Base-by-base conservation (phyloP, 495 filamentous ascomycete species). In the Glarea lozoyensis region DNA sequence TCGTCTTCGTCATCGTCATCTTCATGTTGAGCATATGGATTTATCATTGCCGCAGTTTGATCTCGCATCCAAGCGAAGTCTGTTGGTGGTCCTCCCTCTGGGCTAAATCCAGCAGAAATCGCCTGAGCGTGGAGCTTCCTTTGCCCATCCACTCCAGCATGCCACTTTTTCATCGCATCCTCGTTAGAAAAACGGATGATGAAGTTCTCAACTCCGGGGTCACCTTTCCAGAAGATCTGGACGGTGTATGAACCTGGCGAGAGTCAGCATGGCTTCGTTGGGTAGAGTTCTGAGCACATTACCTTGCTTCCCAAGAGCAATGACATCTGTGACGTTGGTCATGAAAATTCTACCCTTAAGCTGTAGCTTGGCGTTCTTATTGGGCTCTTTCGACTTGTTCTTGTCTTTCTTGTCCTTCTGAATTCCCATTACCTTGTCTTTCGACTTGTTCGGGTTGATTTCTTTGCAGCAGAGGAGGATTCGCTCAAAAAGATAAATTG, bases 401-500 rank as follows among this genome's bases (percentile, higher is more conserved):
- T 75, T 79, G 60, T 80, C 76, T 42, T 79, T 74, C 35, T 78
- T 66, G 1, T 83, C 73, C 59, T 86, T 88, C 59, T 77, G 82
- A 48, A 63, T 68, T 34, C 73, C 67, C 46, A 81, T 73, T 45
- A 80, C 59, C 51, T 82, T 86, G 32, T 63, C 59, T 36, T 62
- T 66, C 55, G 87, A 85, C 64, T 96, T 97, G 56, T 82, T 85
- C 2, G 84, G 81, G 40, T 84, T 82, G 32, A 90, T 71, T 55
- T 98, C 92, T 67, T 97, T 98, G 79, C 92, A 98, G 55, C 92
- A 98, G 17, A 98, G 78, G 16, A 98, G 72, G 39, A 98, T 98
- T 48, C 79, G 81, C 60, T 97, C 85, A 59, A 98, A 98, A 22
- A 98, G 78, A 61, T 94, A 98, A 40, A 98, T 94, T 55, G 92